Evolutionary conservation across 2,329 filamentous ascomycete species (phyloP), one percentile per base, ranked within the genome.

Genomic region (Diaporthe caulivora): DNA sequence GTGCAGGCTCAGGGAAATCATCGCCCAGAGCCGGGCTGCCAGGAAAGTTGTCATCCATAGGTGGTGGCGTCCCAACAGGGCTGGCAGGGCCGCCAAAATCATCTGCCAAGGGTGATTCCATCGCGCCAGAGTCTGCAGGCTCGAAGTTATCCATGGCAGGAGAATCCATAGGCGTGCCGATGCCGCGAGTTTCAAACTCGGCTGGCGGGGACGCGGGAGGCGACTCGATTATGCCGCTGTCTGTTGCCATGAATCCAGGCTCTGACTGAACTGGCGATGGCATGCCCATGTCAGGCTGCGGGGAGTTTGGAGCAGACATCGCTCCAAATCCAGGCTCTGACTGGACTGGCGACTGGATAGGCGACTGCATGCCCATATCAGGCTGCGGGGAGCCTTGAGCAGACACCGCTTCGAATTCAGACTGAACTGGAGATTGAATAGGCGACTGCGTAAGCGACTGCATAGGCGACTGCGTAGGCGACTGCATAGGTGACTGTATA

Each of bases 81-180:
- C 31, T 47, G 10, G 40, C 10, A 18, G 58, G 18, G 11, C 42
- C 42, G 17, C 26, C 60, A 51, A 65, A 37, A 4, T 51, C 62
- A 17, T 51, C 62, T 15, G 3, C 47, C 18, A 37, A 9, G 44
- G 62, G 62, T 15, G 42, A 49, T 11, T 17, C 6, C 26, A 47
- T 29, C 15, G 40, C 58, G 31, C 24, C 40, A 17, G 6, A 26
- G 40, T 62, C 58, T 4, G n/a, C 62, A 29, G 29, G 44, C 29
- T 51, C 44, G 44, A 37, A 51, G 51, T 51, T 53, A 8, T 53
- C 62, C 62, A 67, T 29, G 62, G n/a, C 31, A 26, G 47, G 47
- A 4, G 47, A 17, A 8, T 26, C 29, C 47, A 34, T 24, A 26
- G 29, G 24, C 31, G 26, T n/a, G 8, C n/a, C 51, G 26, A 47